These are phyloP conservation scores for Ambispora gerdemannii DNA, from an alignment of 192 early-diverging fungal species.

Conservation along the genomic window DNA sequence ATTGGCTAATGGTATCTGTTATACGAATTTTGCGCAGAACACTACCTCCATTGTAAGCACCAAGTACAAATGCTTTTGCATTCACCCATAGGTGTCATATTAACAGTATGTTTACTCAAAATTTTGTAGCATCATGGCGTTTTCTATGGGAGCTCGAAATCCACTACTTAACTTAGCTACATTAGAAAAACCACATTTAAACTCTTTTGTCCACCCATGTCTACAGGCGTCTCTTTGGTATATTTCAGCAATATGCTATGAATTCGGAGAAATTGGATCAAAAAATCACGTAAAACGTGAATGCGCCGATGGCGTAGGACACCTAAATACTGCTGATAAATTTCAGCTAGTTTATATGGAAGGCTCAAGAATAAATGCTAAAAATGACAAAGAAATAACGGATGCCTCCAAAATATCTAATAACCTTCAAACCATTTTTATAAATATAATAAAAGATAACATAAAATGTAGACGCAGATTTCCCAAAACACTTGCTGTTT, in stretches of 20 bases:
- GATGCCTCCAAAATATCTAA: slow-evolving; percentile 26
- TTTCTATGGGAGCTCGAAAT: slow-evolving; percentile 20
- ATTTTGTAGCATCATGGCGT: slow-evolving; percentile 30
- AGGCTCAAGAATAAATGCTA: slow-evolving; percentile 10
- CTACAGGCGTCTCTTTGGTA: slow-evolving; percentile 25
- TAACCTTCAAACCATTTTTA: slow-evolving; percentile 29
- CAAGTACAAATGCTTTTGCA: slow-evolving; percentile 2
- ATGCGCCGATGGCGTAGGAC: slow-evolving; percentile 20
- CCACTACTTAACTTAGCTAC: slow-evolving; percentile 15
- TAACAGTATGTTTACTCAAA: neutral
- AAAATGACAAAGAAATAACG: slow-evolving; percentile 18
- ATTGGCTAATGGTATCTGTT: slow-evolving; percentile 18
- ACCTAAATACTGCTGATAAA: slow-evolving; percentile 27
- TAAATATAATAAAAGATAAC: slow-evolving; percentile 27
- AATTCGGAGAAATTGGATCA: slow-evolving; percentile 23
- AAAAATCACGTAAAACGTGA: slow-evolving; percentile 28
- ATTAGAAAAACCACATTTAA: slow-evolving; percentile 31
- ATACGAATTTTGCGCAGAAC: slow-evolving; percentile 22
- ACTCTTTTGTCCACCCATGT: slow-evolving; percentile 26
- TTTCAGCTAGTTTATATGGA: slow-evolving; percentile 31
- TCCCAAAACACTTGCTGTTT: slow-evolving; percentile 19
- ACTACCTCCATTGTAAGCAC: slow-evolving; percentile 26
- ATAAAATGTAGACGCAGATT: slow-evolving; percentile 17
- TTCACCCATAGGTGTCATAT: neutral
- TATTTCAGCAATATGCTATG: slow-evolving; percentile 23